Conservation (phyloP, 2,329 filamentous ascomycete genomes). For the Fusarium guadeloupense region DNA sequence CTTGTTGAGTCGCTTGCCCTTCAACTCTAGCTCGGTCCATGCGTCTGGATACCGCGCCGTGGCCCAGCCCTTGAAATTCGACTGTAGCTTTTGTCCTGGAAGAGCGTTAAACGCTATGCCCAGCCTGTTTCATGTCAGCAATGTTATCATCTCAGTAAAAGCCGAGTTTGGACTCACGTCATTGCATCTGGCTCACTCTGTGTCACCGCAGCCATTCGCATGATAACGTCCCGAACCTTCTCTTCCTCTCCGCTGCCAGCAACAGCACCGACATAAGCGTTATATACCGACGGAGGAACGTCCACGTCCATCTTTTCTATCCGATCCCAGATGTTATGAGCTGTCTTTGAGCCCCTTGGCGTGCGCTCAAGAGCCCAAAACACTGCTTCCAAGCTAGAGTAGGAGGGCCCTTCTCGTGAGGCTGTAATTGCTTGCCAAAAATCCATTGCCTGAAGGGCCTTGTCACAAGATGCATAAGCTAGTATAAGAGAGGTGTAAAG, state of each 20-base stretch:
- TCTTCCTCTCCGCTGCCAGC: slow-evolving; percentile 77
- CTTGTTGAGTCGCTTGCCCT: slow-evolving; percentile 57
- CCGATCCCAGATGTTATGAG: slow-evolving; percentile 75
- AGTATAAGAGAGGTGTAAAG: slow-evolving; percentile 89
- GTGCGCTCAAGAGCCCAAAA: slow-evolving; percentile 79
- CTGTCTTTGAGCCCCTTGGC: slow-evolving; percentile 65
- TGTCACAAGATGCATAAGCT: slow-evolving; percentile 77
- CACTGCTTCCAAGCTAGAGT: slow-evolving; percentile 80
- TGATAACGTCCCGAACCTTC: slow-evolving; percentile 71
- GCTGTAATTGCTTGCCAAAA: slow-evolving; percentile 88
- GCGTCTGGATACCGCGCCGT: slow-evolving; percentile 70
- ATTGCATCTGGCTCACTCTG: slow-evolving; percentile 73
- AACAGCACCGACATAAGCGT: slow-evolving; percentile 79
- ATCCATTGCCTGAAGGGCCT: slow-evolving; percentile 72
- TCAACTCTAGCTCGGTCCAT: slow-evolving; percentile 73
- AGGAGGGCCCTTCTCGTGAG: slow-evolving; percentile 85
- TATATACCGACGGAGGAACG: slow-evolving; percentile 76
- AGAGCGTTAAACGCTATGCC: slow-evolving; percentile 80
- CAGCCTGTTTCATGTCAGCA: slow-evolving; percentile 61
- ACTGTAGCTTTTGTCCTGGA: slow-evolving; percentile 70
- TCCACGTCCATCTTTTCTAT: slow-evolving; percentile 80
- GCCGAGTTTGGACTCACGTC: slow-evolving; percentile 68
- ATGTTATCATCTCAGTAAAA: background rate
- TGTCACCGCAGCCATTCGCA: slow-evolving; percentile 71
- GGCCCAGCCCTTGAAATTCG: slow-evolving; percentile 78